Evolutionary conservation across 2,329 filamentous ascomycete genomes (phyloP).

Genomic region (Fusarium cicatricum): DNA sequence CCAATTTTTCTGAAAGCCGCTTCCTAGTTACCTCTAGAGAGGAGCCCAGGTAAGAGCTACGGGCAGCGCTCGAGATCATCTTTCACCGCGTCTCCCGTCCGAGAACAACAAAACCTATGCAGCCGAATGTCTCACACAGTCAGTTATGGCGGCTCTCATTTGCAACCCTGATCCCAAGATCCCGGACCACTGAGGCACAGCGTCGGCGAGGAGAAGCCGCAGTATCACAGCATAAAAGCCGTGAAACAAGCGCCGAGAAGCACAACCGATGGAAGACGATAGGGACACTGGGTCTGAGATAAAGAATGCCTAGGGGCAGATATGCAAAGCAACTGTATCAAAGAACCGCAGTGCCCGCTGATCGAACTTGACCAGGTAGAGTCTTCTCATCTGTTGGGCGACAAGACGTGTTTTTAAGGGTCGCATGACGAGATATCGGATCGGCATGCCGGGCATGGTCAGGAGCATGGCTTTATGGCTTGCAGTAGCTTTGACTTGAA

Average conservation of each 20-base stretch:
- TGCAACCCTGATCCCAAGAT: constrained; percentile 3
- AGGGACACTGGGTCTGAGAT: constrained; percentile 1
- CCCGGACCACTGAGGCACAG: constrained; percentile 8
- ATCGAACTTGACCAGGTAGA: neutral
- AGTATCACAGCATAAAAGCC: constrained; percentile 20
- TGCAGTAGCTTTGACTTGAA: constrained; percentile 16
- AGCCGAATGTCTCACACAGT: constrained; percentile 6
- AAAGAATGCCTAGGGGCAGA: constrained; percentile 1
- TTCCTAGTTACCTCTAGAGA: constrained; percentile 9
- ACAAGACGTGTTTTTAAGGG: neutral
- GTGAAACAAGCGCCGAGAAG: constrained; percentile 24
- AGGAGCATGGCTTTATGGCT: constrained; percentile 15
- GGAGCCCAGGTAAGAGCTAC: constrained; percentile 3
- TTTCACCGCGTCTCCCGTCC: constrained; percentile 2
- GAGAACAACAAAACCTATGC: constrained; percentile 3
- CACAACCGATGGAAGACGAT: neutral
- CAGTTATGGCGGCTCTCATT: constrained; percentile 3
- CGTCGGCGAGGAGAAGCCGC: constrained; percentile 16
- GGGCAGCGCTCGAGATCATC: constrained; percentile 3
- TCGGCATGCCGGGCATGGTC: neutral
- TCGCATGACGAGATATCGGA: neutral
- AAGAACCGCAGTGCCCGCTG: neutral
- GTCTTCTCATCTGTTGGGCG: no score
- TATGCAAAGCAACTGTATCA: constrained; percentile 4
- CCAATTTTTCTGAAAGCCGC: neutral